These are phyloP conservation scores for Puya raimondii DNA, from an alignment of 176 grass and related monocot genomes.

Conservation along the genomic window DNA sequence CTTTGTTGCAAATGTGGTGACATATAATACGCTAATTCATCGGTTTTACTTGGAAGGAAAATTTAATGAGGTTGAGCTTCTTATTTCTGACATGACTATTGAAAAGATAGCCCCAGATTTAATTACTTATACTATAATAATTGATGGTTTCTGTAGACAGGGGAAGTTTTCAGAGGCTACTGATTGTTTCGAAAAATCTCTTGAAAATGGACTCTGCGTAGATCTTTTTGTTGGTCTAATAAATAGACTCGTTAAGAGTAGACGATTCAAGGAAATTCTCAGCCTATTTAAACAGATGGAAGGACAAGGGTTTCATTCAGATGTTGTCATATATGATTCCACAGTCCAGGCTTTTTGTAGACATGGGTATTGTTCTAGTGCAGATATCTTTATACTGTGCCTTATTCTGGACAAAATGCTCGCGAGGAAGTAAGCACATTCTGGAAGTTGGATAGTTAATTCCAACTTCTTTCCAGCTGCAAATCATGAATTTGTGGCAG, in stretches of 20 bases:
- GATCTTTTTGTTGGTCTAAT: conserved; percentile 41
- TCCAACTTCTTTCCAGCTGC: background rate
- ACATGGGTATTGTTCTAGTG: conserved; percentile 36
- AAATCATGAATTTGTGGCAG: background rate
- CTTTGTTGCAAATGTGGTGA: conserved; percentile 52
- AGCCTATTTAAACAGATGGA: conserved; percentile 29
- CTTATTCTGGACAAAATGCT: conserved; percentile 59
- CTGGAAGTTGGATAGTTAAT: background rate
- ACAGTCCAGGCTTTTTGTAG: conserved; percentile 49
- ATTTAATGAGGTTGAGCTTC: conserved; percentile 17
- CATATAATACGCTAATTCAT: conserved; percentile 86
- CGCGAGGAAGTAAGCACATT: conserved; percentile 24
- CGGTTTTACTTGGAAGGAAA: conserved; percentile 35
- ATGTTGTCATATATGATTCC: conserved; percentile 34
- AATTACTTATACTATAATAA: conserved; percentile 51
- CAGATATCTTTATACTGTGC: conserved; percentile 27
- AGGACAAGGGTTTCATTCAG: conserved; percentile 19
- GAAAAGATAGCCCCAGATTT: conserved; percentile 36
- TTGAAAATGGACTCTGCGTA: conserved; percentile 36
- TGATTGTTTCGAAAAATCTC: conserved; percentile 29
- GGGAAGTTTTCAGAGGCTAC: conserved; percentile 39
- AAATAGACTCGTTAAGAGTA: conserved; percentile 43
- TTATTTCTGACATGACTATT: conserved; percentile 33
- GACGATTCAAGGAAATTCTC: conserved; percentile 32
- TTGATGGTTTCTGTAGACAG: conserved; percentile 49